Conservation (phyloP, 495 filamentous ascomycete genomes). For the Mytilinidion resinicola region DNA sequence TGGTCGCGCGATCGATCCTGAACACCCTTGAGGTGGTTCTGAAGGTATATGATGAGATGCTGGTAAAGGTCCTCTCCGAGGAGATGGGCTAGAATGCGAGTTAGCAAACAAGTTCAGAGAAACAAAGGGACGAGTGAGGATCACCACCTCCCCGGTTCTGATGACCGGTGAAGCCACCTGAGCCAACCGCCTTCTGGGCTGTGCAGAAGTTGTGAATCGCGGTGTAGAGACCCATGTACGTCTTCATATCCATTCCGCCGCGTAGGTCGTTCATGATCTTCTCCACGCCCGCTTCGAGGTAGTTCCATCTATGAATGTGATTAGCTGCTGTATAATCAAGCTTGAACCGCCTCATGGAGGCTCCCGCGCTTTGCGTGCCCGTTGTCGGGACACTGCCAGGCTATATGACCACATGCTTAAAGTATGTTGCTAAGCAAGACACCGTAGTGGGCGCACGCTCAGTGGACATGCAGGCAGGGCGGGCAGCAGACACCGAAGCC, state of each 20-base stretch:
- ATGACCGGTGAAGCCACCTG: constrained; percentile 28
- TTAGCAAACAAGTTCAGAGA: constrained; percentile 10
- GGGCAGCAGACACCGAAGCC: background rate
- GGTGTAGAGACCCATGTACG: constrained; percentile 97
- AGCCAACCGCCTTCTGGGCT: constrained; percentile 77
- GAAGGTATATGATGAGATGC: constrained; percentile 77
- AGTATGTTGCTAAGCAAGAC: background rate
- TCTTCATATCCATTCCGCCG: constrained; percentile 85
- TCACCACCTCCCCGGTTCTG: constrained; percentile 67
- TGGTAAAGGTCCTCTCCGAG: constrained; percentile 95
- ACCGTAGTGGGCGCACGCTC: background rate
- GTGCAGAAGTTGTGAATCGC: constrained; percentile 99
- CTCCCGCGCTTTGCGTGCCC: constrained; percentile 16
- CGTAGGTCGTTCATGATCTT: constrained; percentile 89
- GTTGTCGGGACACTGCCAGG: constrained; percentile 9
- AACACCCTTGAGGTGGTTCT: constrained; percentile 62
- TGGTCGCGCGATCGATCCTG: constrained; percentile 64
- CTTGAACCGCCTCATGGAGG: background rate
- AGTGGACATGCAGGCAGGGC: background rate
- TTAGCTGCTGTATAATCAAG: background rate
- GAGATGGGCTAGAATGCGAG: constrained; percentile 62
- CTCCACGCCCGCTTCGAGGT: constrained; percentile 78
- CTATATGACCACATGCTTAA: background rate
- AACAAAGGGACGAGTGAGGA: constrained; percentile 14
- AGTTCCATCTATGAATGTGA: constrained; percentile 61